These are phyloP conservation scores for Teratosphaeria zuluensis DNA, from an alignment of 2,329 filamentous ascomycete genomes.

Conservation along the genomic window DNA sequence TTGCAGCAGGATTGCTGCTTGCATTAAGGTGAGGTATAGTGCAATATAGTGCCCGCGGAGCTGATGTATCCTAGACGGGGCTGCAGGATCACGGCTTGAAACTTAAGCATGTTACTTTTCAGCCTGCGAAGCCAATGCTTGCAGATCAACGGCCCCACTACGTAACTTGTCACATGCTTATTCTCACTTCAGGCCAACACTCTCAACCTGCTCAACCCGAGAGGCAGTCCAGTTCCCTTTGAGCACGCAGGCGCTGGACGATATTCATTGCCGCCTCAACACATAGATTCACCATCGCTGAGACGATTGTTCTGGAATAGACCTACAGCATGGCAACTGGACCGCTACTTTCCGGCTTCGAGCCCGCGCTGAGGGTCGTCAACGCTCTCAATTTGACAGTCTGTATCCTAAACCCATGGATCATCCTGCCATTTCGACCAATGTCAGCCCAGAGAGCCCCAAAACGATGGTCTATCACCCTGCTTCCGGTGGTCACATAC, in stretches of 20 bases:
- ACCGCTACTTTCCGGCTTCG: neutral
- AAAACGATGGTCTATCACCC: neutral
- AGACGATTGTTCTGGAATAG: neutral
- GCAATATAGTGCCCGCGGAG: no score
- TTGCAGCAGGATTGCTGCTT: no score
- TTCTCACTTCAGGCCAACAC: no score
- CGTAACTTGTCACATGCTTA: no score
- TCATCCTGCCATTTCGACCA: neutral
- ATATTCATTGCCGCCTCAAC: neutral
- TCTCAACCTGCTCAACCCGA: no score
- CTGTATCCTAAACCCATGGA: neutral
- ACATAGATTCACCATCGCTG: neutral
- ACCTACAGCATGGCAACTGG: neutral
- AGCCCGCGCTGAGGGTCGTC: neutral
- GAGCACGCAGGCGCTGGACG: neutral
- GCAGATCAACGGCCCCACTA: no score
- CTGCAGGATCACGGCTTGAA: no score
- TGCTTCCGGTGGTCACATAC: neutral
- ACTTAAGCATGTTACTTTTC: no score
- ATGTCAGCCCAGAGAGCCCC: neutral
- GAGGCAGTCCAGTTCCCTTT: no score
- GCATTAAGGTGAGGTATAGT: no score
- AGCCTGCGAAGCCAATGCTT: no score
- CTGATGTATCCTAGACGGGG: no score
- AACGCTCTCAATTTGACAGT: neutral